Conservation (phyloP, 768 basidiomycete genomes). For the Tubosaeta sp. region DNA sequence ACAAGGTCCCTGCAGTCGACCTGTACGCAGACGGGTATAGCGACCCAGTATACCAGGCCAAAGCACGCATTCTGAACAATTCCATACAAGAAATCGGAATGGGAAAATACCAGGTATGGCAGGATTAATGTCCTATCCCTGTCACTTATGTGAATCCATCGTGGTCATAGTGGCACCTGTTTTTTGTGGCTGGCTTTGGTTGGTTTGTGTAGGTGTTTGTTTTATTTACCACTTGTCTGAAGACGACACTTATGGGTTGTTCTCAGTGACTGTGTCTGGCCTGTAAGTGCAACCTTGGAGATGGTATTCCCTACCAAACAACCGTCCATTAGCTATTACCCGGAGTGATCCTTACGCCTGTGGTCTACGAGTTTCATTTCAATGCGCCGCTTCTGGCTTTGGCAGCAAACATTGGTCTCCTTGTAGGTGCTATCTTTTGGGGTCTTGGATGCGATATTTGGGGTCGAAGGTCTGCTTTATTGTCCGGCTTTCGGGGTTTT, state of each 20-base stretch:
- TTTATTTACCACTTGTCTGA: too few relatives aligned
- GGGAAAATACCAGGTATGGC: constrained; percentile 48
- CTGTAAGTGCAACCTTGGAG: constrained; percentile 22
- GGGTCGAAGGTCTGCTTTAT: constrained; percentile 38
- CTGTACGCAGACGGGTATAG: constrained; percentile 34
- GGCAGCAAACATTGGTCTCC: constrained; percentile 49
- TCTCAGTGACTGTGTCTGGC: constrained; percentile 36
- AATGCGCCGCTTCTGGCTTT: constrained; percentile 46
- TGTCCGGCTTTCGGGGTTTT: neutral
- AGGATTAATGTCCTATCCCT: neutral
- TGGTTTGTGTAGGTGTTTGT: constrained; percentile 36
- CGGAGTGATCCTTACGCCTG: constrained; percentile 44
- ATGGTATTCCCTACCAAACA: neutral
- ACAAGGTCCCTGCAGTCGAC: constrained; percentile 12
- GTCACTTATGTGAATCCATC: neutral
- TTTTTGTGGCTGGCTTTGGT: constrained; percentile 38
- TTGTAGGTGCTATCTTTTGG: constrained; percentile 49
- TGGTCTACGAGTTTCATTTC: constrained; percentile 46
- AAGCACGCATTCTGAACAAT: constrained; percentile 43
- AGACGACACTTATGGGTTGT: neutral
- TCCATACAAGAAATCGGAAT: constrained; percentile 53
- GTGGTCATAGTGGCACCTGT: constrained; percentile 33
- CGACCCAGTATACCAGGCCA: constrained; percentile 48
- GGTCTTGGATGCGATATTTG: constrained; percentile 48
- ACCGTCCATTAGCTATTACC: constrained; percentile 20